Conservation (phyloP, 495 filamentous ascomycete genomes). For the Aspergillus homomorphus region DNA sequence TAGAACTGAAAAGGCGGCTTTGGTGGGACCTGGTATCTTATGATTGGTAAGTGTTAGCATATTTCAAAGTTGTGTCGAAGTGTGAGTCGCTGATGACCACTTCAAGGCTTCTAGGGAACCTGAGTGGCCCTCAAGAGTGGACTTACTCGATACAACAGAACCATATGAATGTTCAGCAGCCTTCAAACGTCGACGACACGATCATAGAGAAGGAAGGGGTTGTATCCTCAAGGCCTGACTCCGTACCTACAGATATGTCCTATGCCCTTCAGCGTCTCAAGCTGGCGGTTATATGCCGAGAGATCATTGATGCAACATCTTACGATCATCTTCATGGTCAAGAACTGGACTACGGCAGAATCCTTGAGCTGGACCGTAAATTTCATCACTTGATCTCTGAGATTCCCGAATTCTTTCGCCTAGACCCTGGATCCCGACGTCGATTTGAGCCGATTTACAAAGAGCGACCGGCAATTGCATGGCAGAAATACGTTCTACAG, state of each 20-base stretch:
- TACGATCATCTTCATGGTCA: constrained; percentile 27
- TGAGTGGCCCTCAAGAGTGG: constrained; percentile 49
- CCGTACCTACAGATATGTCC: constrained; percentile 40
- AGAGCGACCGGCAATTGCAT: constrained; percentile 35
- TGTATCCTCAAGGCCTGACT: constrained; percentile 9
- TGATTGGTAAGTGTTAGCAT: constrained; percentile 38
- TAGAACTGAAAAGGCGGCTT: constrained; percentile 40
- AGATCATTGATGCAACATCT: constrained; percentile 38
- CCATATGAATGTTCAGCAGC: constrained; percentile 43
- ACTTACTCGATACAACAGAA: constrained; percentile 44
- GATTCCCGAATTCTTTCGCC: constrained; percentile 34
- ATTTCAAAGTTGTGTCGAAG: no score
- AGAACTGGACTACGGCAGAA: constrained; percentile 36
- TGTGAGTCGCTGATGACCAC: neutral
- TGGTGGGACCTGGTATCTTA: constrained; percentile 48
- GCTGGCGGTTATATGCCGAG: constrained; percentile 39
- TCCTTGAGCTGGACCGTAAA: constrained; percentile 35
- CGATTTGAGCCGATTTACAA: constrained; percentile 33
- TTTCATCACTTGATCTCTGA: constrained; percentile 27
- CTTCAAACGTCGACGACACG: constrained; percentile 32
- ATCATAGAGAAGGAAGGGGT: constrained; percentile 10
- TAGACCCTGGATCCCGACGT: constrained; percentile 31
- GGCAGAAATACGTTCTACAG: constrained; percentile 39
- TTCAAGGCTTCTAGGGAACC: constrained; percentile 32
- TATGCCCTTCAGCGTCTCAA: constrained; percentile 42